phyloP scores from a whole-genome alignment of 2,329 filamentous ascomycete genomes.

The Ascocoryne sarcoides region DNA sequence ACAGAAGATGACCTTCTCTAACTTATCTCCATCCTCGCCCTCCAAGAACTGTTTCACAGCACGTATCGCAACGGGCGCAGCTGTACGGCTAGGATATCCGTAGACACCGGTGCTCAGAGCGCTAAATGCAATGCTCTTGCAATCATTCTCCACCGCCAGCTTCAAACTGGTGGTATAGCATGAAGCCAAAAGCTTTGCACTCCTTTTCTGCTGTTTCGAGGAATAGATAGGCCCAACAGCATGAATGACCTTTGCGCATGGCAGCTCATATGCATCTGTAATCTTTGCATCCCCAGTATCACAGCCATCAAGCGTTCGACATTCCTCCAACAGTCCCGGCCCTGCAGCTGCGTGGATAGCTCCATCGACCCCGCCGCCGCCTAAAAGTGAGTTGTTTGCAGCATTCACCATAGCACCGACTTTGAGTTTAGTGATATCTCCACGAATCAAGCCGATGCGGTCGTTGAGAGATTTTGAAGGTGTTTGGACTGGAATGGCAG shows the following conservation, averaged over 20 bases:
- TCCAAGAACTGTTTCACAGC: constrained; percentile 49
- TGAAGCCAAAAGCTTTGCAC: constrained; percentile 40
- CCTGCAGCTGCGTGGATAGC: constrained; percentile 84
- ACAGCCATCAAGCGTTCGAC: constrained; percentile 63
- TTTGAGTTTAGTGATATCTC: constrained; percentile 72
- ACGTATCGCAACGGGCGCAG: constrained; percentile 62
- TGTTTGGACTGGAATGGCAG: constrained; percentile 19
- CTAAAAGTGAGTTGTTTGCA: constrained; percentile 68
- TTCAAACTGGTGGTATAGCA: constrained; percentile 67
- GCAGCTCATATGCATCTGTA: constrained; percentile 67
- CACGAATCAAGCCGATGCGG: constrained; percentile 59
- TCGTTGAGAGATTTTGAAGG: constrained; percentile 54
- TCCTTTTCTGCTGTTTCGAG: constrained; percentile 30
- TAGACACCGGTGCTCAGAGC: constrained; percentile 85
- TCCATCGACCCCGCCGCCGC: constrained; percentile 85
- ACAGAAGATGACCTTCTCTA: constrained; percentile 77
- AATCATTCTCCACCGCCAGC: constrained; percentile 58
- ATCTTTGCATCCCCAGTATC: constrained; percentile 74
- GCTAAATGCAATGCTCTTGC: constrained; percentile 71
- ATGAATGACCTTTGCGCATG: constrained; percentile 75
- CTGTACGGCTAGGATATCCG: constrained; percentile 69
- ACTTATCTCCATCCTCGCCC: constrained; percentile 34
- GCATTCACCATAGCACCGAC: constrained; percentile 89
- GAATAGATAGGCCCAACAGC: constrained; percentile 78
- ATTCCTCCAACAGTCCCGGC: constrained; percentile 57